These are phyloP conservation scores for Sporothrix phasma DNA, from an alignment of 2,329 filamentous ascomycete species.

Conservation along the genomic window DNA sequence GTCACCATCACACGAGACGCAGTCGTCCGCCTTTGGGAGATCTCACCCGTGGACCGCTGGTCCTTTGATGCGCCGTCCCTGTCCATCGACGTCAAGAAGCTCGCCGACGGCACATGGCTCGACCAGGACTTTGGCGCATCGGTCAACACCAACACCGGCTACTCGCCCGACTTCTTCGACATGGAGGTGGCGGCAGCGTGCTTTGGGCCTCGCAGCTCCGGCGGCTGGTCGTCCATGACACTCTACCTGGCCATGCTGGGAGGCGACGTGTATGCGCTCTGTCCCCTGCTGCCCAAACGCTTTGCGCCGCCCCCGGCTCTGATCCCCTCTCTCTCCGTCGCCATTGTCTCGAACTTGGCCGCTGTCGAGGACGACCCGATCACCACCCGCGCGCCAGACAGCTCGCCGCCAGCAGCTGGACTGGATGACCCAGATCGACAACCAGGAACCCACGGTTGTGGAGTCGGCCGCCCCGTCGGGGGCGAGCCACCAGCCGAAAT, in stretches of 20 bases:
- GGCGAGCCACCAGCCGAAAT: slow-evolving; percentile 45
- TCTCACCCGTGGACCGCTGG: slow-evolving; percentile 73
- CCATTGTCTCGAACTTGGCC: slow-evolving; percentile 65
- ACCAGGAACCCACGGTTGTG: slow-evolving; percentile 48
- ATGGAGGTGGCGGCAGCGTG: slow-evolving; percentile 89
- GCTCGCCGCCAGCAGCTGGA: slow-evolving; percentile 55
- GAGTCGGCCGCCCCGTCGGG: slow-evolving; percentile 31
- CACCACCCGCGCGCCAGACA: slow-evolving; percentile 43
- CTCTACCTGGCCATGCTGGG: slow-evolving; percentile 93
- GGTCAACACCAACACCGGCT: slow-evolving; percentile 65
- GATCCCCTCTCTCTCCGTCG: slow-evolving; percentile 72
- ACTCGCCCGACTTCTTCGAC: slow-evolving; percentile 81
- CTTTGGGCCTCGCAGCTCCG: slow-evolving; percentile 57
- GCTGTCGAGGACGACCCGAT: slow-evolving; percentile 50
- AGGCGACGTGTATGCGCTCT: slow-evolving; percentile 87
- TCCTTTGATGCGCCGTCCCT: slow-evolving; percentile 78
- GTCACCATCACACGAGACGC: slow-evolving; percentile 85
- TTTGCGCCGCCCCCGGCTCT: slow-evolving; percentile 72
- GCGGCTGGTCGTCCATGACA: slow-evolving; percentile 93
- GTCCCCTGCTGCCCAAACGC: slow-evolving; percentile 75
- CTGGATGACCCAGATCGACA: slow-evolving; percentile 58
- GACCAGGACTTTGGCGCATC: slow-evolving; percentile 79
- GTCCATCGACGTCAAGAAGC: slow-evolving; percentile 78
- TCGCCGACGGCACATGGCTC: slow-evolving; percentile 71
- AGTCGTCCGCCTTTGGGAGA: slow-evolving; percentile 80